Base-by-base conservation (phyloP, 441 rosid species). In the Euphorbia celastroides region DNA sequence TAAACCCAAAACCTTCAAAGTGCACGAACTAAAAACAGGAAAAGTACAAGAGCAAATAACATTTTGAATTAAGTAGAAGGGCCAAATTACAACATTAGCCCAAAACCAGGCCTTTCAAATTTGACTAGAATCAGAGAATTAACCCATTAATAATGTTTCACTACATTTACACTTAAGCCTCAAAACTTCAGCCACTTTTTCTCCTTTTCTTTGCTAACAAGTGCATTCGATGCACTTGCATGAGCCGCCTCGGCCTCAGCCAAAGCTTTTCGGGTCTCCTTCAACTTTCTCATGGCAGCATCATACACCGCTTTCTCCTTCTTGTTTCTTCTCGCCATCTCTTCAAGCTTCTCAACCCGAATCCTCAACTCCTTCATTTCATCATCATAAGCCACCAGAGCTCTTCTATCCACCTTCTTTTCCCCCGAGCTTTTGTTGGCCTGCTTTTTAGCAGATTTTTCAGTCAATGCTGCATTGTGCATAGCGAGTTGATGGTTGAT, bases 111-210 rank as follows among this genome's bases (percentile, higher is more conserved):
- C n/a, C n/a, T n/a, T n/a, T n/a, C n/a, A n/a, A n/a, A n/a, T n/a
- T n/a, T n/a, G n/a, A n/a, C n/a, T n/a, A n/a, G n/a, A n/a, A n/a
- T n/a, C n/a, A n/a, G n/a, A n/a, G n/a, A n/a, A n/a, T 2, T 5
- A 55, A 57, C 41, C 14, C 26, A 32, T 25, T 32, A 25, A 32
- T 7, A 8, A 36, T 48, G 17, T 57, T 14, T 55, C 31, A 48
- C 12, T 34, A 22, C 19, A 0, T 9, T 25, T 38, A 44, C 26
- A 23, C 26, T 6, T 25, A 2, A 14, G 6, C 7, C 66, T 84
- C 79, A 91, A 77, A 93, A 91, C 83, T 88, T 85, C 9, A 91
- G 97, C 97, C 96, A 90, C 80, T 80, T 89, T 82, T 93, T 93
- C 80, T 90, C 97, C 65, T 82, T 90, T 73, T 90, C 97, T 82